Evolutionary conservation across 2,329 filamentous ascomycete genomes (phyloP), one percentile per base, ranked within the genome.

Genomic region (Epichloe amarillans): DNA sequence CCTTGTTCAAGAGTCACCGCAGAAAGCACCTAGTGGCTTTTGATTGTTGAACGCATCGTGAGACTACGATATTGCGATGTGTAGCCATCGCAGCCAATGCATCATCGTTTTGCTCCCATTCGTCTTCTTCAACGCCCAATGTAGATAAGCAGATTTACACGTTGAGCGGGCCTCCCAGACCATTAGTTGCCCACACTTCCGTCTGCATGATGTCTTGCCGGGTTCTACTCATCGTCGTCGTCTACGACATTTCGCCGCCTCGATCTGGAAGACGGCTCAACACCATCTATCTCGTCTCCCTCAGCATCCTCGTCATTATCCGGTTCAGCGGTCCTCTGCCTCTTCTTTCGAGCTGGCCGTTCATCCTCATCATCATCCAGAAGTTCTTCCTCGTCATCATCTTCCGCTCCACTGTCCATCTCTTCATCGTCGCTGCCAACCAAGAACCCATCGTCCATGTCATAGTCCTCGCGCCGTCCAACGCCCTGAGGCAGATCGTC

Each of bases 381-480:
- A 3, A 76, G 56, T 49, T 79, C 76, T 50, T 81, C 79, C 39
- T 81, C 79, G 1, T 85, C 82, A 19, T 82, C 82, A 0, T 82
- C 82, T 5, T 86, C 83, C 23, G 76, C 78, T 1, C 75, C 80
- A 3, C 73, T 79, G 35, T 76, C 79, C 52, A 72, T 69, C 40
- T 78, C 79, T 41, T 89, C 86, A 52, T 88, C 84, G 56, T 88
- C 86, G 59, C 83, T 88, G 3, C 74, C 74, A 3, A 84, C 86
- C 51, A 91, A 77, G 62, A 91, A 91, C 52, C 84, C 86, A 60
- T 91, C 86, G 36, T 84, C 84, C 62, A 84, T 76, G 55, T 90
- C 86, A 62, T 91, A 91, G 56, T 88, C 84, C 56, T 90, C 84
- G 53, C 83, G 76, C 49, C 79, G 77, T 35, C 75, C 75, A 44